Percentiles rank a stretch among this genome's conserved stretches.
These are phyloP conservation scores for Volvariella volvacea DNA, from an alignment of 1,284 basidiomycete species.

Conservation along the genomic window DNA sequence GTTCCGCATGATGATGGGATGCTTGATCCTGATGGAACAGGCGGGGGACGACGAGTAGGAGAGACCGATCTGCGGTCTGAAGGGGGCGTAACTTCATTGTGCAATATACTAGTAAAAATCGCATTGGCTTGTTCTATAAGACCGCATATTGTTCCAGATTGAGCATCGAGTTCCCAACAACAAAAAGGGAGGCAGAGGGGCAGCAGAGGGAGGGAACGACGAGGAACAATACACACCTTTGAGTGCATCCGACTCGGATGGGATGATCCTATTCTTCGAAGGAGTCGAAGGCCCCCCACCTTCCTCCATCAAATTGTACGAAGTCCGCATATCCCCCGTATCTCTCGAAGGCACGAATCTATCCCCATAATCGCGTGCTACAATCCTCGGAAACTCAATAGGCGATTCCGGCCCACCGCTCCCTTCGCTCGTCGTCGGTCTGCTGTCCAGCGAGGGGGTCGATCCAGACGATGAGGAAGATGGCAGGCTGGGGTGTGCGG, in stretches of 20 bases:
- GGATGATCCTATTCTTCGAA: conserved; percentile 64
- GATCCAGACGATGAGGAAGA: conserved; percentile 35
- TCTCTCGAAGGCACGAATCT: conserved; percentile 72
- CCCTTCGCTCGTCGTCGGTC: conserved; percentile 48
- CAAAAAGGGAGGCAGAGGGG: conserved; percentile 5
- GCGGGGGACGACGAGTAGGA: conserved; percentile 40
- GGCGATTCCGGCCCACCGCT: conserved; percentile 47
- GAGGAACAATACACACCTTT: conserved; percentile 42
- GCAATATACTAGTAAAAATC: conserved; percentile 67
- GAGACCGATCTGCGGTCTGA: conserved; percentile 54
- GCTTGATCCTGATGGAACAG: conserved; percentile 26
- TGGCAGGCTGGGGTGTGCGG: not conserved
- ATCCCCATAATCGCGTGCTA: conserved; percentile 59
- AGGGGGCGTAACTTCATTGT: conserved; percentile 69
- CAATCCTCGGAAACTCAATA: conserved; percentile 28
- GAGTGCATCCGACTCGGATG: conserved; percentile 70
- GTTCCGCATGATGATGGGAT: conserved; percentile 34
- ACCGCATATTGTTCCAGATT: no score
- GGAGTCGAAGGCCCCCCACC: conserved; percentile 54
- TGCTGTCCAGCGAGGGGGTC: conserved; percentile 41
- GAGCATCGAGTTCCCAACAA: not conserved
- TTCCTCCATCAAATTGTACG: conserved; percentile 72
- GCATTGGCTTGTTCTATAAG: conserved; percentile 71
- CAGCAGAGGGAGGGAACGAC: not conserved
- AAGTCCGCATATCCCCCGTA: conserved; percentile 65